These are phyloP conservation scores for Penicillium sp. DNA, from an alignment of 2,329 filamentous ascomycete genomes.

Conservation along the genomic window DNA sequence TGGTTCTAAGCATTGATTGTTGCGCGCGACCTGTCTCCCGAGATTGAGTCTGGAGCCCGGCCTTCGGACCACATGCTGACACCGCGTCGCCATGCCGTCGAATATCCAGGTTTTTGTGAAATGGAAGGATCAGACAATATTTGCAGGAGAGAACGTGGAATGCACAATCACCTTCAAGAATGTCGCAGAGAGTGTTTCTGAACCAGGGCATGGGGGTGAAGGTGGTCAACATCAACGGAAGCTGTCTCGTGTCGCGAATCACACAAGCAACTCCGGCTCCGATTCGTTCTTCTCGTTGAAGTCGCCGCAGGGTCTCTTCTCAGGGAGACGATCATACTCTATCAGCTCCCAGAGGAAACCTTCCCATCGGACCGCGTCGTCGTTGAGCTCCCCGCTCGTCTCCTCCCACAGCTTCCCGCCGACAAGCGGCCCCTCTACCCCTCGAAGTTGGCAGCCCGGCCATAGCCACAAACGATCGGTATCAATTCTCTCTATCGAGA, in stretches of 20 bases:
- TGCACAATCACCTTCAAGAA: constrained; percentile 98
- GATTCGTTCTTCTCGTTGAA: constrained; percentile 44
- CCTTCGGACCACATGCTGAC: constrained; percentile 37
- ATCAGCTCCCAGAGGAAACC: constrained; percentile 37
- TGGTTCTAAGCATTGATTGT: constrained; percentile 10
- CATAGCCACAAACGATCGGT: constrained; percentile 73
- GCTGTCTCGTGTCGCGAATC: constrained; percentile 38
- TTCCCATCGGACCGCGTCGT: constrained; percentile 43
- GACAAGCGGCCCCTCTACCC: constrained; percentile 31
- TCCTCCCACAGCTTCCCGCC: constrained; percentile 47
- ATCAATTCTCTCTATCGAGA: constrained; percentile 77
- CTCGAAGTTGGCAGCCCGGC: constrained; percentile 39
- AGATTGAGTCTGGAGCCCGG: constrained; percentile 16
- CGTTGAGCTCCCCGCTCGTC: constrained; percentile 42
- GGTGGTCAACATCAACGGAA: constrained; percentile 38
- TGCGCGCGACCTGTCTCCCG: constrained; percentile 7
- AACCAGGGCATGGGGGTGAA: constrained; percentile 32
- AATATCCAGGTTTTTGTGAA: constrained; percentile 95
- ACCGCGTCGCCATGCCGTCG: constrained; percentile 51
- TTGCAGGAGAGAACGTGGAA: constrained; percentile 92
- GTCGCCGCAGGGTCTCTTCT: constrained; percentile 41
- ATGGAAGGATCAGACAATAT: constrained; percentile 93
- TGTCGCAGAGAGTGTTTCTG: constrained; percentile 54
- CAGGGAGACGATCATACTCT: constrained; percentile 40
- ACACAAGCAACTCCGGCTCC: constrained; percentile 35